Evolutionary conservation across 1,284 basidiomycete species (phyloP).

Genomic region (Fomitopsis betulina): DNA sequence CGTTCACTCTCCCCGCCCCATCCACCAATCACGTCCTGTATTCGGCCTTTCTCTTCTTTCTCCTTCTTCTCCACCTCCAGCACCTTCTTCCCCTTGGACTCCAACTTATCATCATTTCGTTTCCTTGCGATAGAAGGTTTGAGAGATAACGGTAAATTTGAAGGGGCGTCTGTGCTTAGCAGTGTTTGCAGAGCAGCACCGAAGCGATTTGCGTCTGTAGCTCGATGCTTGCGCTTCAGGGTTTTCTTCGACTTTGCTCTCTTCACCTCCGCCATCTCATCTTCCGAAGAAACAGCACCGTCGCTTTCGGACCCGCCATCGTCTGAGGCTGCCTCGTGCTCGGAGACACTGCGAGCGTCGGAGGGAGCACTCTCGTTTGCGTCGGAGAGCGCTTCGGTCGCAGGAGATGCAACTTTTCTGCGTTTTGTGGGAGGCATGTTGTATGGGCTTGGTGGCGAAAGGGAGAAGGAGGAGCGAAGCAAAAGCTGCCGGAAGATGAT

Average conservation of each 20-base stretch:
- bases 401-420: slow-evolving; percentile 16
- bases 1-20: slow-evolving; percentile 80
- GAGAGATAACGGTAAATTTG: slow-evolving; percentile 64
- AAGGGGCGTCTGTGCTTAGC: slow-evolving; percentile 62
- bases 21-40: slow-evolving; percentile 75
- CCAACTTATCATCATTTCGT: slow-evolving; percentile 69
- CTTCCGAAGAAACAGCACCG: slow-evolving; percentile 37
- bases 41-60: slow-evolving; percentile 67
- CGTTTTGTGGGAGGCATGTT: slow-evolving; percentile 26
- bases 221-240: slow-evolving; percentile 73
- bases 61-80: slow-evolving; percentile 70
- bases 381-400: slow-evolving; percentile 11
- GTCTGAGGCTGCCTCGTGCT: slow-evolving; percentile 24
- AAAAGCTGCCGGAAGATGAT: slow-evolving; percentile 2
- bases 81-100: slow-evolving; percentile 63
- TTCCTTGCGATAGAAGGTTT: slow-evolving; percentile 67
- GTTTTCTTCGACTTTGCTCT: slow-evolving; percentile 70
- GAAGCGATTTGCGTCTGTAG: slow-evolving; percentile 69
- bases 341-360: slow-evolving; percentile 8
- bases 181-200: slow-evolving; percentile 68
- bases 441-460: slow-evolving; percentile 1
- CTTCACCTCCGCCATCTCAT: slow-evolving; percentile 54
- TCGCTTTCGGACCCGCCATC: slow-evolving; percentile 24
- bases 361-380: slow-evolving; percentile 16
- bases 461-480: not conserved